Base-by-base conservation (phyloP, 2,329 filamentous ascomycete genomes). In the Stagonosporopsis rhizophila region DNA sequence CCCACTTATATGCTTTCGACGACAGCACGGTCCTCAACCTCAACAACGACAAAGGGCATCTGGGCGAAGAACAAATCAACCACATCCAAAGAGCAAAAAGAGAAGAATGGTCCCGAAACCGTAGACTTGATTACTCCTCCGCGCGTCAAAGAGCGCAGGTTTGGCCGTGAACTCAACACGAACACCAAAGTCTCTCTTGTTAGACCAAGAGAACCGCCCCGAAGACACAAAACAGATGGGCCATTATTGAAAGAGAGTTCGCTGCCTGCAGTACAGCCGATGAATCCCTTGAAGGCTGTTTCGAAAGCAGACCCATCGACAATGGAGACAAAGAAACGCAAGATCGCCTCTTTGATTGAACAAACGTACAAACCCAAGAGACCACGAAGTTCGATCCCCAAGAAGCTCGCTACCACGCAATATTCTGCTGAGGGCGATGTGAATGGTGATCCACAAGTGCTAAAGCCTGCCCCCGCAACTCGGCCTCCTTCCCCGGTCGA, bases 81-180 rank as follows among this genome's bases (percentile, higher is more conserved):
- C 35, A 38, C 17, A 38, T 3, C 2, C 11, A 9, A 5, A 20
- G 20, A 2, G 19, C 19, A 27, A 5, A 45, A 23, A 3, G 23
- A 32, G 15, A 44, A 32, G 9, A 11, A 22, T 17, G 14, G 19
- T 14, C 15, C 17, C 6, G 19, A 28, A 6, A 19, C 45, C 25
- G 20, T 38, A 42, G 37, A 30, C 9, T 19, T 42, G 23, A 47
- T 23, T 3, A 41, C 53, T 7, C 42, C 46, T 17, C 47, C 42
- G 20, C 23, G 42, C 19, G 1, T 6, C 1, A 20, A 41, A 22
- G 30, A 44, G 38, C 47, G 53, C 30, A 41, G 20, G 3, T 56
- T 56, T 17, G 53, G 53, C 2, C 47, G 30, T 3, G 53, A 51
- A 22, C 30, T 56, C 8, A 30, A 56, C 23, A 15, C 37, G 11